Evolutionary conservation across 768 basidiomycete genomes (phyloP), one percentile per base, ranked within the genome.

Genomic region (Tulasnella sp.): DNA sequence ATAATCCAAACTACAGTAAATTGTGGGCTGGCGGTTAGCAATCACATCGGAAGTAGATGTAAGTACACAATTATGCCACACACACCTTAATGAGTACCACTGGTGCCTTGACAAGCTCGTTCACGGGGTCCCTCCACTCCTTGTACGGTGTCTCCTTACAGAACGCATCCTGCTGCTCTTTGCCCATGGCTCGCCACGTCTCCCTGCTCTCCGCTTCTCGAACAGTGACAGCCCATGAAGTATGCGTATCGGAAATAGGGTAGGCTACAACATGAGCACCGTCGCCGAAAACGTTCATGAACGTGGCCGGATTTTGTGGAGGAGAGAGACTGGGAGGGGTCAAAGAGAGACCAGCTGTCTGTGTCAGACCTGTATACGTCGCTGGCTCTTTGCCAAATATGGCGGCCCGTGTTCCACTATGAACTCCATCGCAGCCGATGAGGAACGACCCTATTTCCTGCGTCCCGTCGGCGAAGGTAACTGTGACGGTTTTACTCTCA

Each of bases 341-440:
- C 21, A 49, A 26, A 11, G 24, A 63, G 55, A 21, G 21, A 10
- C 11, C 5, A 52, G 67, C 27, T 30, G 74, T 74, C 69, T 75
- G 74, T 1, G 68, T 70, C 23, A 75, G 64, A 1, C 75, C 75
- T 9, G 73, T 73, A 63, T 71, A 77, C n/a, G 72, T 67, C 23
- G 64, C 58, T 15, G 34, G 34, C 49, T 73, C 70, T 49, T 70
- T 64, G 1, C 76, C 76, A 56, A 76, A 75, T 13, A 77, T 65
- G 10, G 68, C 63, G 19, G 62, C 64, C 1, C 76, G 68, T 10
- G 75, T 74, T 52, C 66, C 70, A 62, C 73, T 74, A 62, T 77
- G 76, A 60, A 77, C 66, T 9, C 76, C 76, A 58, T 77, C 76
- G 64, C 74, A 75, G 21, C 76, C 76, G 8, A 76, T 69, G 3